Evolutionary conservation across 1,139 yeast genomes (phyloP).

Genomic region (Saccharomyces hybrid): DNA sequence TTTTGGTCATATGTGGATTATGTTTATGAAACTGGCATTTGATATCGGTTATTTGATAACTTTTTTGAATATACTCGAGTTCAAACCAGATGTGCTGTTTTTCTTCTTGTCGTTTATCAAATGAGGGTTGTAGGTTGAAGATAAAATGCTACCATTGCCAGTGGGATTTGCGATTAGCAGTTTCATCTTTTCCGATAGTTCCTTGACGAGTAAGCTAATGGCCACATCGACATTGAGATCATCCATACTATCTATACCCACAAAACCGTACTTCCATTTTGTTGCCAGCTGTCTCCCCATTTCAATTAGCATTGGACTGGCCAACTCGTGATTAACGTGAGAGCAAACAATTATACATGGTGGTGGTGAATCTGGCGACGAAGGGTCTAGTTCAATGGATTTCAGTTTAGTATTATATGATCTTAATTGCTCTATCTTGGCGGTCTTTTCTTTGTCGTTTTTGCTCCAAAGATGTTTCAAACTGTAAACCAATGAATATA

Average conservation of each 20-base stretch:
- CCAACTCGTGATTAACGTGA: slow-evolving; percentile 46
- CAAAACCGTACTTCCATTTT: slow-evolving; percentile 58
- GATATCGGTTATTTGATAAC: neutral
- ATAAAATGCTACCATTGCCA: neutral
- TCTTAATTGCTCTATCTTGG: slow-evolving; percentile 21
- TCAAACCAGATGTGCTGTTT: neutral
- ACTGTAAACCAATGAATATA: slow-evolving; percentile 51
- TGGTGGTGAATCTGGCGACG: slow-evolving; percentile 49
- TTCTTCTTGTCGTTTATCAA: neutral
- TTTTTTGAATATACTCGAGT: neutral
- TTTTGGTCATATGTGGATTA: no score
- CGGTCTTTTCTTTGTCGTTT: slow-evolving; percentile 28
- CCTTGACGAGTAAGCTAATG: slow-evolving; percentile 50
- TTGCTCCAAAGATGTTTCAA: slow-evolving; percentile 50
- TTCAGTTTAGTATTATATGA: slow-evolving; percentile 18
- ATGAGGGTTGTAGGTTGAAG: neutral
- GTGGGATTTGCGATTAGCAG: slow-evolving; percentile 7
- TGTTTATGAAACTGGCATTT: neutral
- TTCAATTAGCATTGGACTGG: slow-evolving; percentile 51
- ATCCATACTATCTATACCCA: slow-evolving; percentile 47
- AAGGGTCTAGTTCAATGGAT: slow-evolving; percentile 38
- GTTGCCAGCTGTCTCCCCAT: slow-evolving; percentile 50
- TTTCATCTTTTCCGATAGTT: slow-evolving; percentile 43
- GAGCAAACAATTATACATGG: slow-evolving; percentile 65
- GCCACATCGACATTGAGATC: slow-evolving; percentile 47